phyloP scores from a whole-genome alignment of 2,329 filamentous ascomycete genomes.

The Alternaria novae-zelandiae region DNA sequence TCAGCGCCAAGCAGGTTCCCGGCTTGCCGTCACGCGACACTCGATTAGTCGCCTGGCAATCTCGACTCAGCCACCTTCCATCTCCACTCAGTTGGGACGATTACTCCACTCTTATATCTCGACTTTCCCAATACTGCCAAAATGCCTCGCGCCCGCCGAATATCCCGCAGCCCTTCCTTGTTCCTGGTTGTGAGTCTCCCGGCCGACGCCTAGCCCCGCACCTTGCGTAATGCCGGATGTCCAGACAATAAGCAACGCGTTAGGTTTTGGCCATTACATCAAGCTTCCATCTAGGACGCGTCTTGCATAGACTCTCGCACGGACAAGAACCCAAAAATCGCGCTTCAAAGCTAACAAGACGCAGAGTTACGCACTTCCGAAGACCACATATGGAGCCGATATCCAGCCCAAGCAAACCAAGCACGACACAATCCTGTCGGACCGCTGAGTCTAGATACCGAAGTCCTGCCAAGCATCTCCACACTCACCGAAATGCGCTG shows the following conservation, averaged over 20 bases:
- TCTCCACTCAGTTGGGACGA: slow-evolving; percentile 14
- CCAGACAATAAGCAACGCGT: not conserved
- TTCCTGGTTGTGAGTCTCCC: not conserved
- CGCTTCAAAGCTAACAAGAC: not conserved
- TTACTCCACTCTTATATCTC: slow-evolving; percentile 14
- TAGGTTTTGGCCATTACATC: not conserved
- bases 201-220: slow-evolving; percentile 6
- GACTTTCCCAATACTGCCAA: slow-evolving; percentile 16
- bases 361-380: slow-evolving; percentile 1
- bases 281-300: not conserved
- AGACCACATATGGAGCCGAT: not conserved
- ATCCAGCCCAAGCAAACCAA: slow-evolving; percentile 1
- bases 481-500: slow-evolving; percentile 8
- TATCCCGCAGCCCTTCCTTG: slow-evolving; percentile 2
- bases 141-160: slow-evolving; percentile 13
- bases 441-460: slow-evolving; percentile 12
- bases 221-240: slow-evolving; percentile 1
- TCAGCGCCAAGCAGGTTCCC: slow-evolving; percentile 8
- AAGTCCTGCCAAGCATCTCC: slow-evolving; percentile 14
- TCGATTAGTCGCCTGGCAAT: slow-evolving; percentile 11
- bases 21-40: slow-evolving; percentile 16
- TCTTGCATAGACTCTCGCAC: not conserved
- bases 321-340: not conserved
- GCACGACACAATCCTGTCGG: slow-evolving; percentile 1
- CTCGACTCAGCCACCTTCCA: slow-evolving; percentile 18